phyloP scores from a whole-genome alignment of 441 rosid genomes.

The Euphorbia celastroides region DNA sequence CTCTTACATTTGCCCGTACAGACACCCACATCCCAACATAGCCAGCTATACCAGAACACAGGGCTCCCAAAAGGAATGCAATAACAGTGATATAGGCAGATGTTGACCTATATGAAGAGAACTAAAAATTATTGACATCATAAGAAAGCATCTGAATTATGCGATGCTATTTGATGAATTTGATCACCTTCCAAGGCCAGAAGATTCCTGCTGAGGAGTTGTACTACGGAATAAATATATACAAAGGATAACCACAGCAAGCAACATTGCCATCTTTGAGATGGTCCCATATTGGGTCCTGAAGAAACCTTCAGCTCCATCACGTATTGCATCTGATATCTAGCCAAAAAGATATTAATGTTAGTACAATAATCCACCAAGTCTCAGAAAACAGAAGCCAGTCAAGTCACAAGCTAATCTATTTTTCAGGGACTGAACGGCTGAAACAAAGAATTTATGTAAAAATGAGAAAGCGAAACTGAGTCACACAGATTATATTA shows the following conservation, averaged over 20 bases:
- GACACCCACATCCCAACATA: slow-evolving; percentile 99
- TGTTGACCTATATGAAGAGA: slow-evolving; percentile 52
- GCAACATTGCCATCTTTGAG: slow-evolving; percentile 90
- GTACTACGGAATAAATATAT: slow-evolving; percentile 79
- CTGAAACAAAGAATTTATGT: neutral
- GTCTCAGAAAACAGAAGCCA: slow-evolving; percentile 8
- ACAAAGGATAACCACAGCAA: slow-evolving; percentile 77
- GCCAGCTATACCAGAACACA: slow-evolving; percentile 95
- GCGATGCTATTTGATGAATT: slow-evolving; percentile 13
- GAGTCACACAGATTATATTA: neutral
- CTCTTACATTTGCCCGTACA: slow-evolving; percentile 98
- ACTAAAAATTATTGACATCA: slow-evolving; percentile 20
- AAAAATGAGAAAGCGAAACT: neutral
- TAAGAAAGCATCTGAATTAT: slow-evolving; percentile 4
- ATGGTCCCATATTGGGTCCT: slow-evolving; percentile 97
- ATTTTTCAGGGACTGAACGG: neutral
- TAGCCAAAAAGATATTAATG: slow-evolving; percentile 35
- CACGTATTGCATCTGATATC: slow-evolving; percentile 99
- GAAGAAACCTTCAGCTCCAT: slow-evolving; percentile 98
- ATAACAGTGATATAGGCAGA: slow-evolving; percentile 92
- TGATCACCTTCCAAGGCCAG: slow-evolving; percentile 86
- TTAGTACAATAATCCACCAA: slow-evolving; percentile 20
- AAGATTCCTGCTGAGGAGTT: slow-evolving; percentile 92
- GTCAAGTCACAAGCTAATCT: neutral
- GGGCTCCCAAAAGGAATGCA: slow-evolving; percentile 90